Percentiles rank a stretch among this genome's conserved stretches.
These are phyloP conservation scores for Annulohypoxylon nitens DNA, from an alignment of 495 filamentous ascomycete genomes.

Conservation along the genomic window DNA sequence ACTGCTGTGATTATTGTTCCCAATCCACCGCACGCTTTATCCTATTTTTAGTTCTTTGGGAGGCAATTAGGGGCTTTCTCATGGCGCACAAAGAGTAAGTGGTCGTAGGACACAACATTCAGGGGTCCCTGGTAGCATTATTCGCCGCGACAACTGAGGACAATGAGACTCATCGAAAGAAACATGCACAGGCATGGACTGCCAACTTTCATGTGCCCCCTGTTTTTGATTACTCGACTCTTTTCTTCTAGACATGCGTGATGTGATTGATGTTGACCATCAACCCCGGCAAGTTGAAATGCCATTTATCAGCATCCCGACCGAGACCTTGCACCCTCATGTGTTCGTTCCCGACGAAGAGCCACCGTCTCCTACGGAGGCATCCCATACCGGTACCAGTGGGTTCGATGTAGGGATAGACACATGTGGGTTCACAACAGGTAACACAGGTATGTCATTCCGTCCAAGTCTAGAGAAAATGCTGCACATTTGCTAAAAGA, in stretches of 20 bases:
- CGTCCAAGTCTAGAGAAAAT: background rate
- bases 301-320: constrained; percentile 43
- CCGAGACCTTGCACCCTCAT: constrained; percentile 23
- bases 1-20: constrained; percentile 20
- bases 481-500: constrained; percentile 7
- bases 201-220: background rate
- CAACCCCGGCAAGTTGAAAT: constrained; percentile 35
- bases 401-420: constrained; percentile 42
- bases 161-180: constrained; percentile 41
- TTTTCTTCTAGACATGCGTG: constrained; percentile 37
- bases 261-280: constrained; percentile 35
- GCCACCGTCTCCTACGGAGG: constrained; percentile 31
- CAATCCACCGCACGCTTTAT: constrained; percentile 29
- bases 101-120: constrained; percentile 7
- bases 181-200: constrained; percentile 12
- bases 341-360: constrained; percentile 14
- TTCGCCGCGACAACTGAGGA: constrained; percentile 34
- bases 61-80: background rate
- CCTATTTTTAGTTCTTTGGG: constrained; percentile 29
- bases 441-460: constrained; percentile 42
- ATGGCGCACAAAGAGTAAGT: constrained; percentile 38
- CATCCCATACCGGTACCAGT: constrained; percentile 20
- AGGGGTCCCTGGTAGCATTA: background rate
- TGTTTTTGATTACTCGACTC: constrained; percentile 5
- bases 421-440: constrained; percentile 46